Evolutionary conservation across 176 grass and related monocot genomes (phyloP).

Genomic region (Musa schizocarpa): DNA sequence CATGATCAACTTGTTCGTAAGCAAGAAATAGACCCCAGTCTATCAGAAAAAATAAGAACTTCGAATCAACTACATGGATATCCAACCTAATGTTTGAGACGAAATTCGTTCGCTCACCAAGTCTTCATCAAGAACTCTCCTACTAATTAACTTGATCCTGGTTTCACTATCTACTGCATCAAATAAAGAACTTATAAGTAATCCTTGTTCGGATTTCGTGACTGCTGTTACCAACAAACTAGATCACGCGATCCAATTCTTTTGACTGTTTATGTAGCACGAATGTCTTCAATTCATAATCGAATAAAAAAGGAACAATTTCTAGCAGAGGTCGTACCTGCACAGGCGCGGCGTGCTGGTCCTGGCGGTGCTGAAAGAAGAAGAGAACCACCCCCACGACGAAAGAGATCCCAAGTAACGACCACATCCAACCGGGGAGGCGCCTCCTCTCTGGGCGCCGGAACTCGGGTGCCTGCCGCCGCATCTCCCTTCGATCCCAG

Average conservation of each 20-base stretch:
- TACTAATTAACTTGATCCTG: not conserved
- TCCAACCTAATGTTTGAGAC: not conserved
- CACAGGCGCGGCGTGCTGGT: too few species aligned
- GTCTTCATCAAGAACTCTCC: not conserved
- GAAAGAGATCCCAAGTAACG: not conserved
- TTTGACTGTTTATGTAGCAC: not conserved
- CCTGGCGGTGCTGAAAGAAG: too few species aligned
- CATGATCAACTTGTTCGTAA: not conserved
- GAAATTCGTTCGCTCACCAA: not conserved
- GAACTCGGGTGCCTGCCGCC: constrained; percentile 57
- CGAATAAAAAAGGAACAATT: constrained; percentile 2
- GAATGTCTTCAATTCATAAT: not conserved
- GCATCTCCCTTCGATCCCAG: constrained; percentile 27
- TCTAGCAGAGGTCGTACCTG: too few species aligned
- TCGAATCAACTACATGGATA: not conserved
- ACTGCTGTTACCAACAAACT: not conserved
- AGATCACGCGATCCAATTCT: not conserved
- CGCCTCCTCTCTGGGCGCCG: constrained; percentile 52
- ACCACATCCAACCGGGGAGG: constrained; percentile 82
- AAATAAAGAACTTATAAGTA: not conserved
- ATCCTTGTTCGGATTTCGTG: not conserved
- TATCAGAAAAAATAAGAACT: not conserved
- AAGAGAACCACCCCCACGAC: too few species aligned
- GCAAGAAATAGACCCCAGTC: too few species aligned
- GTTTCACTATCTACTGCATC: not conserved